phyloP scores from a whole-genome alignment of 371 early-diverging fungal genomes.

The Rhizopus sp. region DNA sequence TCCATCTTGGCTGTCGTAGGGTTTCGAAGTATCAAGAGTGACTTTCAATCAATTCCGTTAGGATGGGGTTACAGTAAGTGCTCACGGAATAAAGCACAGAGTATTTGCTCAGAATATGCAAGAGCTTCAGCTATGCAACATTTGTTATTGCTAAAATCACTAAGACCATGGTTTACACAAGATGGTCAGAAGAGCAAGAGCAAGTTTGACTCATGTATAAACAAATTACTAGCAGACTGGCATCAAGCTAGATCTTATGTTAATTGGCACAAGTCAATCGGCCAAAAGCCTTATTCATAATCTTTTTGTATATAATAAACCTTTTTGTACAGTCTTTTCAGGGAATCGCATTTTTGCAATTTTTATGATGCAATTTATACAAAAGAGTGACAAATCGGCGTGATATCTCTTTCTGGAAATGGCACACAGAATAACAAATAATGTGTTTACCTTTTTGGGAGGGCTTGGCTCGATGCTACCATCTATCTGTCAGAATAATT shows the following conservation, averaged over 20 bases:
- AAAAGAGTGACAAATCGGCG: too few relatives aligned
- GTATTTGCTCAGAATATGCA: conserved; percentile 23
- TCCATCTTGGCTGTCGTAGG: conserved; percentile 36
- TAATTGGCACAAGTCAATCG: conserved; percentile 42
- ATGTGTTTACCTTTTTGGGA: too few relatives aligned
- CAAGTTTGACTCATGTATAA: conserved; percentile 15
- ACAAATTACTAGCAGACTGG: conserved; percentile 29
- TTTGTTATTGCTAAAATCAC: conserved; percentile 25
- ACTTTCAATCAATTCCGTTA: conserved; percentile 43
- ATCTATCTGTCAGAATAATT: too few relatives aligned
- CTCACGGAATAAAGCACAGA: conserved; percentile 1
- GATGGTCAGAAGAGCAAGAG: conserved; percentile 12
- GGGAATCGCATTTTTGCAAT: not conserved
- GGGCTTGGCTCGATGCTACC: too few relatives aligned
- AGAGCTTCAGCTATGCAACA: conserved; percentile 32
- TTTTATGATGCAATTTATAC: too few relatives aligned
- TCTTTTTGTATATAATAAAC: not conserved
- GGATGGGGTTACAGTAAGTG: conserved; percentile 33
- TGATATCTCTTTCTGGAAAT: too few relatives aligned
- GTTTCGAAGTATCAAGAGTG: conserved; percentile 42
- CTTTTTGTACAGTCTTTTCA: not conserved
- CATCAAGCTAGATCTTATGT: conserved; percentile 26
- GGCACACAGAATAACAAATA: too few relatives aligned
- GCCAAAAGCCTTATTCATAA: conserved; percentile 32
- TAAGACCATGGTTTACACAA: conserved; percentile 30